Evolutionary conservation across 2,329 filamentous ascomycete genomes (phyloP).

Genomic region (Sporothrix mexicana): DNA sequence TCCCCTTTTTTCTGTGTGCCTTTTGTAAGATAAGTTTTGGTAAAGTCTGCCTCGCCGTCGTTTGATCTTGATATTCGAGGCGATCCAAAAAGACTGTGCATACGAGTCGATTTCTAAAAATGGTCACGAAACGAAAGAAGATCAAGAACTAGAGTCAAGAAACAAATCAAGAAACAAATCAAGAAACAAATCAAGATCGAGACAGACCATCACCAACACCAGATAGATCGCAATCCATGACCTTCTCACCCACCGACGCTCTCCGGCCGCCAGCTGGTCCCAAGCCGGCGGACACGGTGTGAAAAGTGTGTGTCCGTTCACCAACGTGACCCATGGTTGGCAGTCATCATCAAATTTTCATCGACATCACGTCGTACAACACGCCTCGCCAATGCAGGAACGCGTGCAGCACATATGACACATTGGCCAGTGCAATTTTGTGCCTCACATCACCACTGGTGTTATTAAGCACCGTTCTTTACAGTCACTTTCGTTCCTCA

Average conservation of each 20-base stretch:
- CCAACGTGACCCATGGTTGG: neutral
- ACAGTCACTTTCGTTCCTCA: neutral
- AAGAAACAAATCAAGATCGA: neutral
- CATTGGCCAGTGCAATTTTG: neutral
- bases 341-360: too few relatives aligned
- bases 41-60: neutral
- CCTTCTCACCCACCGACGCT: neutral
- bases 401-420: neutral
- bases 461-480: neutral
- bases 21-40: too few relatives aligned
- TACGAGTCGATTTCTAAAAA: neutral
- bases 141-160: neutral
- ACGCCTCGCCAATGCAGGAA: neutral
- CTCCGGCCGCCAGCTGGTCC: neutral
- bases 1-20: too few relatives aligned
- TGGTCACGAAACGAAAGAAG: neutral
- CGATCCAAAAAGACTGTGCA: too few relatives aligned
- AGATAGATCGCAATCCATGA: neutral
- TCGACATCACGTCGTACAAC: neutral
- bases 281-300: neutral
- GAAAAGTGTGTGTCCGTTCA: neutral
- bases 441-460: neutral
- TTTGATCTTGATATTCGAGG: too few relatives aligned
- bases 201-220: too few relatives aligned
- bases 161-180: neutral